Conservation (phyloP, 495 filamentous ascomycete species). For the Neurospora sp. region DNA sequence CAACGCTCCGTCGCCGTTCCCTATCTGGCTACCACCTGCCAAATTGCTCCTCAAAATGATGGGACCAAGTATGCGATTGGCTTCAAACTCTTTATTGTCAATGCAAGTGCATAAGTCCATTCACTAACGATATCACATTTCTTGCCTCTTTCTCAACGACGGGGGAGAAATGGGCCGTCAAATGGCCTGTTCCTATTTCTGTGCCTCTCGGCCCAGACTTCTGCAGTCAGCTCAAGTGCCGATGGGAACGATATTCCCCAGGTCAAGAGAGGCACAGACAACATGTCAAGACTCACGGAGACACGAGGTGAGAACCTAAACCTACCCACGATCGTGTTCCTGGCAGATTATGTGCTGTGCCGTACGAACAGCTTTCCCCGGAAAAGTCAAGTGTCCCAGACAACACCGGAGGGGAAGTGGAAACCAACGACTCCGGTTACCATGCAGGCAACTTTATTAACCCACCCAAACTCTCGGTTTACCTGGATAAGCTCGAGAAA, state of each 20-base stretch:
- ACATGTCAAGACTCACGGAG: background rate
- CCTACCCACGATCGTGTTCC: background rate
- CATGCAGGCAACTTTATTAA: background rate
- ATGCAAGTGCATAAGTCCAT: background rate
- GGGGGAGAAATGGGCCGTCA: background rate
- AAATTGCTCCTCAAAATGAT: background rate
- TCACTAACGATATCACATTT: background rate
- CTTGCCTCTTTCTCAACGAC: background rate
- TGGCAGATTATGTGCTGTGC: background rate
- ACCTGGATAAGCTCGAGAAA: slow-evolving; percentile 7
- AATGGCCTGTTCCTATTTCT: background rate
- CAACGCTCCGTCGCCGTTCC: background rate
- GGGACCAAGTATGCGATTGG: background rate
- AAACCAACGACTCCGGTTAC: background rate
- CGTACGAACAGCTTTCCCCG: background rate
- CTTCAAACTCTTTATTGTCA: background rate
- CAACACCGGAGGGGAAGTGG: background rate
- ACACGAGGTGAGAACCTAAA: background rate
- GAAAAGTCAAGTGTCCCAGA: background rate
- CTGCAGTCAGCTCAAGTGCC: background rate
- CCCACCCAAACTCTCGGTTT: slow-evolving; percentile 6
- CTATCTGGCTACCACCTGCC: background rate
- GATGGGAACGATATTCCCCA: background rate
- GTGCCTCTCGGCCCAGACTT: background rate
- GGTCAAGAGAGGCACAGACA: background rate